These are phyloP conservation scores for Pisolithus thermaeus DNA, from an alignment of 1,284 basidiomycete genomes.

Conservation along the genomic window DNA sequence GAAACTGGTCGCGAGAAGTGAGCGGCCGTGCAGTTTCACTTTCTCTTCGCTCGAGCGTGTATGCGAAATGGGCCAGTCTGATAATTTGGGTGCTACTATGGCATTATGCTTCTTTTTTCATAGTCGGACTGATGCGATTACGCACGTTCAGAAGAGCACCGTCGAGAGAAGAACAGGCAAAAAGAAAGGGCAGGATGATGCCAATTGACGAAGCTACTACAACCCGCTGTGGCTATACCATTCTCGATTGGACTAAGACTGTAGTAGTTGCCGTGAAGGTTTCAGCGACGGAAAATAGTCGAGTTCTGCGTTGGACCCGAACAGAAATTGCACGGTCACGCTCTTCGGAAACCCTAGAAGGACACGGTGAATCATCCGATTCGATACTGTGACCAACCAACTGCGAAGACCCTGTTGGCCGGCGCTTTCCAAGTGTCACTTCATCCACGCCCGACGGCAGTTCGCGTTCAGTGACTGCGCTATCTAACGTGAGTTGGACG, in stretches of 20 bases:
- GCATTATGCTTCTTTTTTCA: too few relatives aligned
- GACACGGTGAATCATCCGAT: too few relatives aligned
- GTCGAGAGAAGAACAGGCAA: too few relatives aligned
- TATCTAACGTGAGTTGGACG: too few relatives aligned
- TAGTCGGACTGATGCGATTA: too few relatives aligned
- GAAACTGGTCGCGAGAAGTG: slow-evolving; percentile 47
- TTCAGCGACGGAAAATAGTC: neutral
- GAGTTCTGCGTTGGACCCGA: neutral
- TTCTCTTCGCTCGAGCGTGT: slow-evolving; percentile 27
- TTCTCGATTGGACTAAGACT: neutral
- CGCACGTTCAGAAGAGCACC: too few relatives aligned
- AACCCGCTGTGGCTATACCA: neutral
- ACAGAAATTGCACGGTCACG: neutral
- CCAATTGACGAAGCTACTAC: neutral
- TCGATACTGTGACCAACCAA: too few relatives aligned
- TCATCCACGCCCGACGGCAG: too few relatives aligned
- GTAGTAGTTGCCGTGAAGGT: neutral
- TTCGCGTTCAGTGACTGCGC: too few relatives aligned
- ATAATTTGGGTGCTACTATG: neutral
- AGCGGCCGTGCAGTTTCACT: slow-evolving; percentile 31
- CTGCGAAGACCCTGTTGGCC: too few relatives aligned
- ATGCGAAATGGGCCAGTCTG: slow-evolving; percentile 27
- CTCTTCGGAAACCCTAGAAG: neutral
- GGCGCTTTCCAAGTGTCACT: too few relatives aligned
- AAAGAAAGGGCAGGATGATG: neutral